These are phyloP conservation scores for Chalaropsis thielavioides DNA, from an alignment of 2,329 filamentous ascomycete species.

Conservation along the genomic window DNA sequence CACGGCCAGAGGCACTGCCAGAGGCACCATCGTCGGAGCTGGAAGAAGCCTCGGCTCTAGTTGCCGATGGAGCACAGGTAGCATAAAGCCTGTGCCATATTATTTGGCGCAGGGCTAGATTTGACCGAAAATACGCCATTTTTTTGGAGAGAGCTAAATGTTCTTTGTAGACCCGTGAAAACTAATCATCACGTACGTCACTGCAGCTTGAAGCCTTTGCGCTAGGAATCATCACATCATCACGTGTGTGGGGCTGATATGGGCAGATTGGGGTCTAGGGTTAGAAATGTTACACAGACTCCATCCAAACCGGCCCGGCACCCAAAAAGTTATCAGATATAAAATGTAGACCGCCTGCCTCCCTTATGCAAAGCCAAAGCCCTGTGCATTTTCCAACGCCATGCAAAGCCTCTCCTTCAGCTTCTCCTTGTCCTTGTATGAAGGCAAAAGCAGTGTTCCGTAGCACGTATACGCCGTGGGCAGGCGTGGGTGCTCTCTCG, in stretches of 20 bases:
- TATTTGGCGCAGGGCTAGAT: neutral
- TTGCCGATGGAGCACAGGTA: neutral
- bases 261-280: neutral
- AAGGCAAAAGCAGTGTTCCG: slow-evolving; percentile 70
- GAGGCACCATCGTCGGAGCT: neutral
- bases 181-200: neutral
- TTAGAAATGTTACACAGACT: neutral
- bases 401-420: slow-evolving; percentile 63
- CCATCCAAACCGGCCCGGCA: neutral
- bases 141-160: too few species aligned
- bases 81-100: neutral
- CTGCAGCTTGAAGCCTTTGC: neutral
- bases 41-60: neutral
- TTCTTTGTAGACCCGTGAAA: too few species aligned
- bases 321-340: too few species aligned
- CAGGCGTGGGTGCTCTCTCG: slow-evolving; percentile 40
- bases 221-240: neutral
- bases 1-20: neutral
- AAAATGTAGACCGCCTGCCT: neutral
- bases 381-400: slow-evolving; percentile 75
- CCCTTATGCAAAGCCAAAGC: slow-evolving; percentile 71
- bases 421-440: slow-evolving; percentile 58
- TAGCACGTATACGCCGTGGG: slow-evolving; percentile 92
- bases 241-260: neutral
- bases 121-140: neutral